Evolutionary conservation across 2,329 filamentous ascomycete species (phyloP), one percentile per base, ranked within the genome.

Genomic region (Nemania diffusa): DNA sequence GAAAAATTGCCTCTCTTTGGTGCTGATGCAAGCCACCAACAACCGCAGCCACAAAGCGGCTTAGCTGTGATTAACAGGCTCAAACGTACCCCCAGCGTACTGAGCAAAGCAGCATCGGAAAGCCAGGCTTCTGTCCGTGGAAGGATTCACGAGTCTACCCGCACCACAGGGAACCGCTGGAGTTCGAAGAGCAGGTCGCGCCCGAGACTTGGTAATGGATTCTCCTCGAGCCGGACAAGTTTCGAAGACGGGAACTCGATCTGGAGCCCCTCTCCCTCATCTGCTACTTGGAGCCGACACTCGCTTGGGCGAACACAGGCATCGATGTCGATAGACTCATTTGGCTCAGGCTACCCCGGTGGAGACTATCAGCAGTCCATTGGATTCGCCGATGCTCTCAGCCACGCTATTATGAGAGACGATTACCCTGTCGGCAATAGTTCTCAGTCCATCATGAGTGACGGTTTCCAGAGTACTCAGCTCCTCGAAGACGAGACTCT

Each of bases 231-330:
- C 76, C 89, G 94, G 57, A 98, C 95, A 9, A 98, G 95, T 79
- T 88, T 99, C 71, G 96, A 99, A 67, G 96, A 99, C 74, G 89
- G 90, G 67, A 92, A 90, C 68, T 97, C 93, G 1, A 86, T 97
- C 53, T 98, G 93, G 93, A 97, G 93, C 73, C 96, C 96, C 11
- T 84, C 88, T 1, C 81, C 84, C 44, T 93, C 93, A 22, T 97
- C 94, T n/a, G 97, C 94, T 71, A 96, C 92, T 0, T 97, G 94
- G 94, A 97, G 94, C 81, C 95, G 93, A 74, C 92, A 96, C 76
- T 98, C 95, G 0, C 85, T 97, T 67, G 93, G 94, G 34, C 93
- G 97, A 77, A 97, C 94, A 0, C 90, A 97, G 69, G 94, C 93
- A 0, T 95, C 94, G 2, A 92, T 96, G 84, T 97, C 94, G 4